phyloP scores from a whole-genome alignment of 2,329 filamentous ascomycete genomes.

The Grosmannia huntii region DNA sequence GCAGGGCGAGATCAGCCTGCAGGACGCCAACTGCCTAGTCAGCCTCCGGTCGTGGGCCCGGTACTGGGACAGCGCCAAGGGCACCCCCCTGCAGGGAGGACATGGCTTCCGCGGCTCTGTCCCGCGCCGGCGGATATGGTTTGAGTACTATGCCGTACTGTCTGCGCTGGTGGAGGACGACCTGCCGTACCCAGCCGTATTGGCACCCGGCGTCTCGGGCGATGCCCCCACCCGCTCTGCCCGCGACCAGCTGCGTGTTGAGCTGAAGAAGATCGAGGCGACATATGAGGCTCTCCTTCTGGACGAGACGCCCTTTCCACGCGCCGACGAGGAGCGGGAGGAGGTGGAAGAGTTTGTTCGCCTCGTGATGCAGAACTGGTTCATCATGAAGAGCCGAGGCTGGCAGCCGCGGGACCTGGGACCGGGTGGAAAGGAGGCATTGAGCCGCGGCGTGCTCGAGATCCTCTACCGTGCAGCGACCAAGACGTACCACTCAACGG shows the following conservation, averaged over 20 bases:
- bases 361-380: constrained; percentile 75
- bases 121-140: constrained; percentile 62
- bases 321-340: constrained; percentile 62
- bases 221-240: constrained; percentile 38
- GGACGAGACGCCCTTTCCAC: constrained; percentile 70
- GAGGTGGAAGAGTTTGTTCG: constrained; percentile 76
- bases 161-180: constrained; percentile 62
- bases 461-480: constrained; percentile 82
- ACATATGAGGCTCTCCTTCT: constrained; percentile 71
- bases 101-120: constrained; percentile 46
- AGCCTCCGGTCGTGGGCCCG: constrained; percentile 55
- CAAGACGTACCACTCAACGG: constrained; percentile 90
- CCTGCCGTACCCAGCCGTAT: constrained; percentile 43
- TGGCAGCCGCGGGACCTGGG: constrained; percentile 77
- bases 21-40: constrained; percentile 39
- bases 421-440: constrained; percentile 61
- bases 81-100: constrained; percentile 35
- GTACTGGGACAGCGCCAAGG: constrained; percentile 47
- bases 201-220: constrained; percentile 25
- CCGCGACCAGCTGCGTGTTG: constrained; percentile 54
- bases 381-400: constrained; percentile 60
- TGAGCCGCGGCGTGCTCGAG: constrained; percentile 69
- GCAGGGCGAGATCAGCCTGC: constrained; percentile 34
- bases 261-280: constrained; percentile 67
- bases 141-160: constrained; percentile 68